Evolutionary conservation across 2,329 filamentous ascomycete genomes (phyloP), one percentile per base, ranked within the genome.

Genomic region (Albophoma yamanashiensis): DNA sequence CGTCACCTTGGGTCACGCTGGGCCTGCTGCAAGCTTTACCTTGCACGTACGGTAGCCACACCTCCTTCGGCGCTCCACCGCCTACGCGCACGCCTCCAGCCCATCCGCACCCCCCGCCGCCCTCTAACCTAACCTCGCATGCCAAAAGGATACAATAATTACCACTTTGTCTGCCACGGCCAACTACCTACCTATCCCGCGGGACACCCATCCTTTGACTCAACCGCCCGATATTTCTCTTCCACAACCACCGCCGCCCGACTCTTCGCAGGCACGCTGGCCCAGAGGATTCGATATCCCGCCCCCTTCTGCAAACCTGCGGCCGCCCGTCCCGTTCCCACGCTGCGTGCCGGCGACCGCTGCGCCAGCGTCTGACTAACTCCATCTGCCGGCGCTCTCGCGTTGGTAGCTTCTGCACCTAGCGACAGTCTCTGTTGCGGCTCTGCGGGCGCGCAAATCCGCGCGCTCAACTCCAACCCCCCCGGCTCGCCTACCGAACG

Each of bases 1-100:
- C 59, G 50, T 56, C 31, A 45, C 45, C 17, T 50, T 62, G 59
- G 61, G 47, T 52, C 27, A 43, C 45, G 17, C 57, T 62, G 59
- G 58, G 47, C 59, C 56, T 20, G 45, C 50, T 56, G 22, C 53
- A 45, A 27, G 27, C 36, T 31, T 43, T 47, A 31, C 27, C 14
- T 50, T 22, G n/a, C n/a, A n/a, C n/a, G n/a, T n/a, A 31, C 20
- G 27, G 27, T 36, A 47, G 56, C 40, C 27, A 43, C 31, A 56
- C 55, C 55, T 12, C 39, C 39, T 22, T 27, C 14, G 45, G 11
- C 27, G 12, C 38, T 38, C 50, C 27, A n/a, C 45, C 45, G 40
- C 38, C 40, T 55, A 56, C 20, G 45, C 53, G 50, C 57, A 47
- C 57, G 17, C 56, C 56, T 39, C 36, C 4, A n/a, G 50, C 17